These are phyloP conservation scores for Dioszegia crocea DNA, from an alignment of 768 basidiomycete genomes.

Conservation along the genomic window DNA sequence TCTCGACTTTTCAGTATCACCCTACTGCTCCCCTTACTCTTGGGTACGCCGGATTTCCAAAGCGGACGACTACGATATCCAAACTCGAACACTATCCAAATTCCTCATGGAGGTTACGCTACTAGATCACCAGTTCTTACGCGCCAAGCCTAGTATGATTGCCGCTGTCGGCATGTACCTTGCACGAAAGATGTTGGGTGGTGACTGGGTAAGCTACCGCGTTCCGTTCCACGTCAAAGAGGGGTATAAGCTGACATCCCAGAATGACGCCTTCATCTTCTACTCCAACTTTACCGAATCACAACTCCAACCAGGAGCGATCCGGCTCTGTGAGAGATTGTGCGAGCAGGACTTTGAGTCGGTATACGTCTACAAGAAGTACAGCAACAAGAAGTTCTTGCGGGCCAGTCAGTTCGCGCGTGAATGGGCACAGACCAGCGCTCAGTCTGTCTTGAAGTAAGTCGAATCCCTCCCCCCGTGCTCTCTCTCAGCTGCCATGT, in stretches of 20 bases:
- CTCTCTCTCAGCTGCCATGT: too few relatives aligned
- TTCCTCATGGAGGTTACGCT: constrained; percentile 95
- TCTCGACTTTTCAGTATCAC: constrained; percentile 88
- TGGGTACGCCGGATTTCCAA: constrained; percentile 99
- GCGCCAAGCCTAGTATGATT: constrained; percentile 86
- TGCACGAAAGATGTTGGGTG: constrained; percentile 85
- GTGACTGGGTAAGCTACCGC: constrained; percentile 78
- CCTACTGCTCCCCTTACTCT: constrained; percentile 98
- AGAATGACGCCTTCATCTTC: constrained; percentile 88
- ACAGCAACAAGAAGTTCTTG: constrained; percentile 95
- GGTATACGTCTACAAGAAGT: constrained; percentile 90
- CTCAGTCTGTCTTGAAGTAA: constrained; percentile 17
- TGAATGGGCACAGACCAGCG: constrained; percentile 52
- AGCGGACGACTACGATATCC: constrained; percentile 97
- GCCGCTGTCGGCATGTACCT: constrained; percentile 98
- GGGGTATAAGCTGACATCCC: constrained; percentile 19
- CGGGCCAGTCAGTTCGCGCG: constrained; percentile 60
- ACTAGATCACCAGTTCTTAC: constrained; percentile 84
- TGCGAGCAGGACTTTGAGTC: constrained; percentile 72
- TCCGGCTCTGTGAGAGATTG: constrained; percentile 76
- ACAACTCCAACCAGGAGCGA: constrained; percentile 75
- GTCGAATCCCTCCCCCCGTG: not conserved
- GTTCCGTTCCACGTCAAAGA: not conserved
- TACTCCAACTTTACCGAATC: constrained; percentile 89
- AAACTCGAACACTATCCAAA: constrained; percentile 94